phyloP scores from a whole-genome alignment of 1,139 yeast species.

The Suhomyces choctaworum region DNA sequence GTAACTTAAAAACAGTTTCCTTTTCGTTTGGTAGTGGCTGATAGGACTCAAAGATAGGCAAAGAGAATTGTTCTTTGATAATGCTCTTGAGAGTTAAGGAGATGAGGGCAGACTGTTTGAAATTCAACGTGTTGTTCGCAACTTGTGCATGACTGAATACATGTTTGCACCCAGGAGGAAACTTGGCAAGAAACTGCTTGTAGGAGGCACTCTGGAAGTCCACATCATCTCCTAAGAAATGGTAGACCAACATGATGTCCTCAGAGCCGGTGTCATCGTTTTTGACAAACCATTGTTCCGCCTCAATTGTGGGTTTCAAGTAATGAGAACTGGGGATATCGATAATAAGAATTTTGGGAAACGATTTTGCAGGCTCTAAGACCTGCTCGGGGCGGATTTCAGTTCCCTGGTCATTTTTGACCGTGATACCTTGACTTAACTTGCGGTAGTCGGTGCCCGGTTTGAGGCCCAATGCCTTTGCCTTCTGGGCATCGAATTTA shows the following conservation, averaged over 20 bases:
- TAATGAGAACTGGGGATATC: conserved; percentile 69
- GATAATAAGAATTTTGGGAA: conserved; percentile 62
- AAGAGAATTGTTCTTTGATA: conserved; percentile 52
- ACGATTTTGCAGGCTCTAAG: conserved; percentile 57
- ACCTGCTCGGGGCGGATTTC: conserved; percentile 70
- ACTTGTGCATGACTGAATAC: conserved; percentile 69
- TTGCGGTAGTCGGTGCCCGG: conserved; percentile 60
- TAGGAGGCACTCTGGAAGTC: conserved; percentile 52
- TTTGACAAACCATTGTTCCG: conserved; percentile 29
- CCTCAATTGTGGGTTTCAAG: conserved; percentile 43
- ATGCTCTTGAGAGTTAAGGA: conserved; percentile 59
- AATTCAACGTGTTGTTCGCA: conserved; percentile 60
- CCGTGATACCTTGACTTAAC: conserved; percentile 60
- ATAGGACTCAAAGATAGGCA: conserved; percentile 40
- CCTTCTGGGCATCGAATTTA: conserved; percentile 66
- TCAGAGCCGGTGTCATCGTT: conserved; percentile 33
- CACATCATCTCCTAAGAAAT: conserved; percentile 67
- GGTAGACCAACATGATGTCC: conserved; percentile 61
- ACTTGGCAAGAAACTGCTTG: conserved; percentile 44
- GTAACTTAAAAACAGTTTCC: conserved; percentile 25
- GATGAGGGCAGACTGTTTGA: conserved; percentile 54
- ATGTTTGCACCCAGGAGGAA: conserved; percentile 56
- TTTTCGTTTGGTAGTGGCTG: conserved; percentile 18
- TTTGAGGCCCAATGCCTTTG: conserved; percentile 67
- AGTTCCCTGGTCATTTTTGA: conserved; percentile 60